Conservation (phyloP, 2,329 filamentous ascomycete species). For the Phialocephala subalpina region DNA sequence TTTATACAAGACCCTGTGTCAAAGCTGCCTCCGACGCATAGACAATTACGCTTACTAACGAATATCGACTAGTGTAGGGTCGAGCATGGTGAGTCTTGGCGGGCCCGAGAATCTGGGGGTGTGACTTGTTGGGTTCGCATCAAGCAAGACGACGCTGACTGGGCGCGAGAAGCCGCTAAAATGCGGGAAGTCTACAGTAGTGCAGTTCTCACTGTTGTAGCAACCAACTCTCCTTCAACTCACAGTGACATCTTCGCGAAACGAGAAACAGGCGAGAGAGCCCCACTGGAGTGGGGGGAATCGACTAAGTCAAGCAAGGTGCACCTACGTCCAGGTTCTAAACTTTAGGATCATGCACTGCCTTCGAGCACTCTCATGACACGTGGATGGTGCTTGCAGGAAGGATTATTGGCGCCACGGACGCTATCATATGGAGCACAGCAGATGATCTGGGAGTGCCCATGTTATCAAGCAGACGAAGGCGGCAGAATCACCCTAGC, state of each 20-base stretch:
- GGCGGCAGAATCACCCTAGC: constrained; percentile 28
- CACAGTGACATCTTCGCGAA: constrained; percentile 29
- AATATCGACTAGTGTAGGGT: no score
- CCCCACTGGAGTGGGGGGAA: constrained; percentile 22
- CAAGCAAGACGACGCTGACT: constrained; percentile 32
- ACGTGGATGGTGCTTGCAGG: constrained; percentile 33
- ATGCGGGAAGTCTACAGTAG: constrained; percentile 34
- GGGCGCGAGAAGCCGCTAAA: constrained; percentile 29
- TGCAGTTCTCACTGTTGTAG: constrained; percentile 28
- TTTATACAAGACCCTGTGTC: no score
- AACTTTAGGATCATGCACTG: constrained; percentile 33
- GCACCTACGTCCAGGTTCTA: constrained; percentile 29
- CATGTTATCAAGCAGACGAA: constrained; percentile 30
- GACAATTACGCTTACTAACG: no score
- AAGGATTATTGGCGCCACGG: constrained; percentile 30
- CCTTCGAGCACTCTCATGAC: constrained; percentile 24
- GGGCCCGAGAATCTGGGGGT: no score
- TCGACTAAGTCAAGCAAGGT: constrained; percentile 14
- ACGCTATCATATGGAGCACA: constrained; percentile 32
- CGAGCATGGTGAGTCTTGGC: no score
- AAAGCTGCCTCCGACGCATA: no score
- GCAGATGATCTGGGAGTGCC: constrained; percentile 36
- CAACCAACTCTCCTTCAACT: constrained; percentile 31
- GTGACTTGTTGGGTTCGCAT: no score
- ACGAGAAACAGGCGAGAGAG: constrained; percentile 15